phyloP scores from a whole-genome alignment of 805 yeast species.

The Dipodascus geniculatus region DNA sequence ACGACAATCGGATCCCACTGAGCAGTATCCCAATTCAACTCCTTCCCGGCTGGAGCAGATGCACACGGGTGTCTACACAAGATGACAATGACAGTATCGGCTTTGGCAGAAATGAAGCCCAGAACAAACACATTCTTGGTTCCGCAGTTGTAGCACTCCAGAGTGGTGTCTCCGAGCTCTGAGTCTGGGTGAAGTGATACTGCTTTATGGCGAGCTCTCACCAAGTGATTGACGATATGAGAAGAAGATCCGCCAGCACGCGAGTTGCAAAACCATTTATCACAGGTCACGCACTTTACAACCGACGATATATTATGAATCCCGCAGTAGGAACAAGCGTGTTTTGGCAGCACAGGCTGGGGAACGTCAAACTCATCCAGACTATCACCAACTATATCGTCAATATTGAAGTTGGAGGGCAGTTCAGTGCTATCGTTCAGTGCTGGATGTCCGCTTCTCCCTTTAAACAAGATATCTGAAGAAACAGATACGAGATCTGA shows the following conservation, averaged over 20 bases:
- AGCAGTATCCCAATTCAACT: constrained; percentile 72
- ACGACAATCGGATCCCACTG: constrained; percentile 84
- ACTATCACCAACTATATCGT: constrained; percentile 12
- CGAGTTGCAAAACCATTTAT: constrained; percentile 85
- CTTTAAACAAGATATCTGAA: constrained; percentile 19
- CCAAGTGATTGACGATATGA: constrained; percentile 79
- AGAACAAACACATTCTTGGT: constrained; percentile 64
- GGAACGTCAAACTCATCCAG: neutral
- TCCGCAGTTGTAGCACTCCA: constrained; percentile 90
- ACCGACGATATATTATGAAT: constrained; percentile 51
- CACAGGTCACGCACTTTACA: constrained; percentile 64
- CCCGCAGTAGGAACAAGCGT: constrained; percentile 64
- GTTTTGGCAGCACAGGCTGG: constrained; percentile 26
- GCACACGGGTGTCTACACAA: constrained; percentile 79
- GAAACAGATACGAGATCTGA: constrained; percentile 20
- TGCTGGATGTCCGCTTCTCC: constrained; percentile 11
- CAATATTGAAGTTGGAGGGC: constrained; percentile 10
- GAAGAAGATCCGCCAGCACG: constrained; percentile 48
- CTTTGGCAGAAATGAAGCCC: constrained; percentile 81
- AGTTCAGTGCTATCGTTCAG: constrained; percentile 13
- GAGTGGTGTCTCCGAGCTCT: constrained; percentile 72
- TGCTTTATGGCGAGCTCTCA: constrained; percentile 60
- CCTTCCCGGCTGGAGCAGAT: constrained; percentile 38
- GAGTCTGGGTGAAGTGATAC: constrained; percentile 71
- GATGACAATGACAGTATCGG: constrained; percentile 76